These are phyloP conservation scores for Closterium sp. DNA, from an alignment of 139 green algal genomes.

Conservation along the genomic window DNA sequence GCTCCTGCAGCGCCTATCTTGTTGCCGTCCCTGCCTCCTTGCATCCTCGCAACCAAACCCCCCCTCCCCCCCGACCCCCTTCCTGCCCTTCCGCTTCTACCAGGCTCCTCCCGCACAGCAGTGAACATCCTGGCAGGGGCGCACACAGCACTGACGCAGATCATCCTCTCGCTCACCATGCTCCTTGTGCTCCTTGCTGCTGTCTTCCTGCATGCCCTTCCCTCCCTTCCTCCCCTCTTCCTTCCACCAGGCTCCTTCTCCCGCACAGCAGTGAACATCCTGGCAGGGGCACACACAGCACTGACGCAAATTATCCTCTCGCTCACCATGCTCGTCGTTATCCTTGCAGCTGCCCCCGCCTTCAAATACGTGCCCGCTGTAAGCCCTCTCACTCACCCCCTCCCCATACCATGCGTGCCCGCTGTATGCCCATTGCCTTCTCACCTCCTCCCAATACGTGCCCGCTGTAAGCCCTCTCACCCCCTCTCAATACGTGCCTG, in stretches of 20 bases:
- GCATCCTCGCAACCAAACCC: too few species aligned
- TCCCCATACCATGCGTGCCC: too few species aligned
- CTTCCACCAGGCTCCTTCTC: conserved; percentile 36
- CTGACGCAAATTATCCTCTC: conserved; percentile 35
- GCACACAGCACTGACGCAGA: conserved; percentile 17
- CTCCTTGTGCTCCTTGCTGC: conserved; percentile 27
- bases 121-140: conserved; percentile 23
- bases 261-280: conserved; percentile 24
- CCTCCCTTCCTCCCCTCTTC: too few species aligned
- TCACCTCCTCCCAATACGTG: too few species aligned
- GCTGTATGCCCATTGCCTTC: too few species aligned
- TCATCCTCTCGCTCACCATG: conserved; percentile 26
- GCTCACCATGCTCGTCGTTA: conserved; percentile 25
- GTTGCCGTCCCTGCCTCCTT: too few species aligned
- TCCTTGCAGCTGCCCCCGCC: conserved; percentile 21
- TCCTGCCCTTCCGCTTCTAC: too few species aligned
- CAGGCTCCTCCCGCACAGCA: conserved; percentile 33
- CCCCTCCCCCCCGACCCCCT: too few species aligned
- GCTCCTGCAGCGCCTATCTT: too few species aligned
- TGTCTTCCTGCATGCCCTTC: too few species aligned
- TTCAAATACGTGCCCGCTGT: not conserved
- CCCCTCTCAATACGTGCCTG: not conserved
- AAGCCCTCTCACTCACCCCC: not conserved
- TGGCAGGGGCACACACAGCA: conserved; percentile 2
- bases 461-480: not conserved